Percentiles rank a stretch among this genome's conserved stretches.
Evolutionary conservation across 805 yeast genomes (phyloP).

Genomic region (Saccharomycopsis schoenii): DNA sequence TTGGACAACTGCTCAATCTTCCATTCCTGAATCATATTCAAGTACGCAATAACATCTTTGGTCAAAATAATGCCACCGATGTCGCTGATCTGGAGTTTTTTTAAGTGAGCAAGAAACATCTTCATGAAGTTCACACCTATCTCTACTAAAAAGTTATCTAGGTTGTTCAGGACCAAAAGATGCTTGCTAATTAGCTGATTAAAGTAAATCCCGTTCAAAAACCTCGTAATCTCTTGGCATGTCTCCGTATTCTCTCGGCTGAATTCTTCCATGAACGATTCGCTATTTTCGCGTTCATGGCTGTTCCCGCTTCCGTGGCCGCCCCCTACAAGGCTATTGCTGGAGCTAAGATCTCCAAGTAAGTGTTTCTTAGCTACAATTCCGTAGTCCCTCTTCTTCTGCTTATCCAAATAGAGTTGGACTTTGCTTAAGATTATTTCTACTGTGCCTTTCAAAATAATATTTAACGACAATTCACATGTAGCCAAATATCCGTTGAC

Average conservation of each 20-base stretch:
- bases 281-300: slow-evolving; percentile 4
- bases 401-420: slow-evolving; percentile 44
- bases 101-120: slow-evolving; percentile 59
- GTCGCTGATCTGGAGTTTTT: slow-evolving; percentile 64
- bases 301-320: not conserved
- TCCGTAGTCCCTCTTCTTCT: slow-evolving; percentile 64
- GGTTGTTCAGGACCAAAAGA: slow-evolving; percentile 28
- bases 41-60: slow-evolving; percentile 72
- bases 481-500: slow-evolving; percentile 51
- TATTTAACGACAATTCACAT: slow-evolving; percentile 57
- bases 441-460: slow-evolving; percentile 50
- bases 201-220: slow-evolving; percentile 34
- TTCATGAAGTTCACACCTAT: slow-evolving; percentile 51
- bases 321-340: not conserved
- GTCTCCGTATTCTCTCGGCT: slow-evolving; percentile 54
- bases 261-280: slow-evolving; percentile 22
- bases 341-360: not conserved
- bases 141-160: slow-evolving; percentile 39
- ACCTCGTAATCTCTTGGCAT: slow-evolving; percentile 51
- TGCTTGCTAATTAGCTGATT: slow-evolving; percentile 10
- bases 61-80: slow-evolving; percentile 78
- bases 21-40: slow-evolving; percentile 61
- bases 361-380: slow-evolving; percentile 23
- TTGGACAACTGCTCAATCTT: slow-evolving; percentile 48
- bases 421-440: slow-evolving; percentile 45